These are phyloP conservation scores for Paulownia fortunei DNA, from an alignment of 257 asterid species.

Conservation along the genomic window DNA sequence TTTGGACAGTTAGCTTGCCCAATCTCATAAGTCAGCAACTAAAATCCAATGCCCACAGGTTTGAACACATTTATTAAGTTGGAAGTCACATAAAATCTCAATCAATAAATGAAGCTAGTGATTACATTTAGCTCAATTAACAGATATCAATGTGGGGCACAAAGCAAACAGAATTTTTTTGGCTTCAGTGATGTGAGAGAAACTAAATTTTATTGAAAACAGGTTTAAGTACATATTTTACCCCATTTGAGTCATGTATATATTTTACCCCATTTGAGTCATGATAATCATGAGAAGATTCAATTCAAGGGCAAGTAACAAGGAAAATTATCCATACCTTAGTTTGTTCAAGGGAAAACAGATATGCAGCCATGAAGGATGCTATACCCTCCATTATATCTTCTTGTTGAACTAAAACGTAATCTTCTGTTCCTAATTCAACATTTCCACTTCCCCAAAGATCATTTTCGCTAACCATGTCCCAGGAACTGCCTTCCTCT, in stretches of 20 bases:
- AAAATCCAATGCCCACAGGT: background rate
- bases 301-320: constrained; percentile 17
- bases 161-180: background rate
- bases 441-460: constrained; percentile 81
- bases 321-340: constrained; percentile 55
- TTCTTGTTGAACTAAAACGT: constrained; percentile 91
- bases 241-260: too few species aligned
- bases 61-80: background rate
- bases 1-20: background rate
- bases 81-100: constrained; percentile 1
- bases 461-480: constrained; percentile 82
- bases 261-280: too few species aligned
- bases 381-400: constrained; percentile 98
- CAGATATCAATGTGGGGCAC: constrained; percentile 10
- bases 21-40: too few species aligned
- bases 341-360: constrained; percentile 86
- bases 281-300: too few species aligned
- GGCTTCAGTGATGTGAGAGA: background rate
- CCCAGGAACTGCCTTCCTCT: constrained; percentile 96
- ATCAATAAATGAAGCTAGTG: background rate
- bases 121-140: too few species aligned
- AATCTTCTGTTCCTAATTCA: constrained; percentile 76
- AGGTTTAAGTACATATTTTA: too few species aligned
- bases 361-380: constrained; percentile 96
- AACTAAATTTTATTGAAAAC: constrained; percentile 3